phyloP scores from a whole-genome alignment of 2,329 filamentous ascomycete genomes.

The Stachybotrys echinatus region DNA sequence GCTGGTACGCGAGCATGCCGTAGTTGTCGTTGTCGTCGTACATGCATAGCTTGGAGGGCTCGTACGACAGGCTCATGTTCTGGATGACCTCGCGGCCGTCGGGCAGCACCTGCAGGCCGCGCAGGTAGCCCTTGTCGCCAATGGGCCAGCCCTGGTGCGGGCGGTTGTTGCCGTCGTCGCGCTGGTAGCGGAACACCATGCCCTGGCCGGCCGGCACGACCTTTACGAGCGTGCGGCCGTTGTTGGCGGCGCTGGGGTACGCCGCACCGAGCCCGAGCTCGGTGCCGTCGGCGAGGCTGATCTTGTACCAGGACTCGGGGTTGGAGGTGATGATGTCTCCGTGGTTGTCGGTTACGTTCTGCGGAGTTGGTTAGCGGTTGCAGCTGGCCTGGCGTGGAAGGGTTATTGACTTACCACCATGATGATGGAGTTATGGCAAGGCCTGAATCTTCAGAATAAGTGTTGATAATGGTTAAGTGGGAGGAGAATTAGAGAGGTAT shows the following conservation, averaged over 20 bases:
- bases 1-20: not conserved
- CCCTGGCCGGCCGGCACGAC: slow-evolving; percentile 1
- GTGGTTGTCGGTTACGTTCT: slow-evolving; percentile 2
- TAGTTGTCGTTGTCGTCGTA: slow-evolving; percentile 3
- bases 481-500: not conserved
- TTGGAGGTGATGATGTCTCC: slow-evolving; percentile 1
- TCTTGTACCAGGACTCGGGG: slow-evolving; percentile 1
- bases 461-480: not conserved
- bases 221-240: slow-evolving; percentile 1
- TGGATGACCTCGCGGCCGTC: not conserved
- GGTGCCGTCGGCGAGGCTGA: slow-evolving; percentile 1
- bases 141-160: not conserved
- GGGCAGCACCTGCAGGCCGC: slow-evolving; percentile 1
- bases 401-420: not conserved
- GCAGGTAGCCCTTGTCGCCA: slow-evolving; percentile 4
- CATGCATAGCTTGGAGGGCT: slow-evolving; percentile 2
- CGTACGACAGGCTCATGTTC: slow-evolving; percentile 3
- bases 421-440: not conserved
- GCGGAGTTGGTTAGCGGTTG: not conserved
- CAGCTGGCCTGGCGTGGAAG: not conserved
- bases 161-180: slow-evolving; percentile 1
- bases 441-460: not conserved
- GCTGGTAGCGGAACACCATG: slow-evolving; percentile 3
- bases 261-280: slow-evolving; percentile 1
- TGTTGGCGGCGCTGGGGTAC: not conserved